phyloP scores from a whole-genome alignment of 106 monocot species.

The Agapanthus africanus region DNA sequence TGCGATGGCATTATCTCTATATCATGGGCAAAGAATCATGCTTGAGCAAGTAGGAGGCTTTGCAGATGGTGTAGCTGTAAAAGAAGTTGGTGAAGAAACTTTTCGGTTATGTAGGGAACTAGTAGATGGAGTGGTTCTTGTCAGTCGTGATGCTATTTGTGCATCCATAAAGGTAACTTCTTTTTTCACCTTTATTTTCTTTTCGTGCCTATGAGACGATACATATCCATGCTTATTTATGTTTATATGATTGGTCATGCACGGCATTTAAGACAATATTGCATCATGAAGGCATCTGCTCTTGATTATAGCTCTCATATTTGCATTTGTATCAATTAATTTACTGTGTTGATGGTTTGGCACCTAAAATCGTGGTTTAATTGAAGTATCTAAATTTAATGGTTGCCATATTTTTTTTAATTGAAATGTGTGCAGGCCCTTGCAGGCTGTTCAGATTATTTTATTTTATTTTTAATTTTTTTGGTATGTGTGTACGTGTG shows the following conservation, averaged over 20 bases:
- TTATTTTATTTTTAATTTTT: too few species aligned
- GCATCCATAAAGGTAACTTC: slow-evolving; percentile 90
- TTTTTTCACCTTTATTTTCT: background rate
- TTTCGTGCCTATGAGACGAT: background rate
- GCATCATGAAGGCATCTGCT: too few species aligned
- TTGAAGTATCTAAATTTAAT: background rate
- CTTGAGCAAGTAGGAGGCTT: slow-evolving; percentile 96
- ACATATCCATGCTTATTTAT: background rate
- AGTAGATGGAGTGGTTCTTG: slow-evolving; percentile 93
- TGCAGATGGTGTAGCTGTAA: slow-evolving; percentile 99
- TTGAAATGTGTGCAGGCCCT: too few species aligned
- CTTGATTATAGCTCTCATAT: too few species aligned
- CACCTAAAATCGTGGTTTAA: background rate
- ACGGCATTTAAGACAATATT: background rate
- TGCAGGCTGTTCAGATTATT: too few species aligned
- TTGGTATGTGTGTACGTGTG: too few species aligned
- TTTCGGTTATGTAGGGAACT: slow-evolving; percentile 78
- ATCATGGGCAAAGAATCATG: slow-evolving; percentile 86
- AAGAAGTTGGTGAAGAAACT: slow-evolving; percentile 92
- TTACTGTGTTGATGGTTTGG: background rate
- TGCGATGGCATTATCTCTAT: slow-evolving; percentile 92
- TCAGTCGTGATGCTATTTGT: slow-evolving; percentile 96
- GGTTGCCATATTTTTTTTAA: too few species aligned
- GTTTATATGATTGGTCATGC: background rate
- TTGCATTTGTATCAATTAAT: background rate